Percentiles rank a stretch among this genome's conserved stretches.
These are phyloP conservation scores for Pseudogymnoascus sp. DNA, from an alignment of 2,329 filamentous ascomycete species.

Conservation along the genomic window DNA sequence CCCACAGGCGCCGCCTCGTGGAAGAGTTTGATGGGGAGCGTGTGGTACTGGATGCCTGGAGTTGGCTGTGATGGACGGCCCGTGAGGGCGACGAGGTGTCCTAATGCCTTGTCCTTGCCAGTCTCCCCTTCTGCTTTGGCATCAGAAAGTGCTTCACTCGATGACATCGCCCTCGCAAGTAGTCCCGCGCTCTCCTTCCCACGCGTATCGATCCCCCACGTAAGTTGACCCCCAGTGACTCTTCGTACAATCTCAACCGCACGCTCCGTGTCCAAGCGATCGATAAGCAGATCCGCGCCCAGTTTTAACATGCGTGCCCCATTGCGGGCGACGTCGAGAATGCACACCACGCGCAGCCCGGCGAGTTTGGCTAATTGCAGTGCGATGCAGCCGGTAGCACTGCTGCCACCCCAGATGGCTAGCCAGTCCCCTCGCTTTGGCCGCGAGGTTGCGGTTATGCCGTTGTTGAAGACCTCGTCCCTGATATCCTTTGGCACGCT, in stretches of 20 bases:
- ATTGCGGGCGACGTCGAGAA: slow-evolving; percentile 61
- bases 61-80: neutral
- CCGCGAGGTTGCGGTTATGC: slow-evolving; percentile 42
- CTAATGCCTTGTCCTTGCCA: neutral
- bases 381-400: slow-evolving; percentile 58
- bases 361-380: slow-evolving; percentile 61
- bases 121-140: too few relatives aligned
- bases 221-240: slow-evolving; percentile 48
- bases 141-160: neutral
- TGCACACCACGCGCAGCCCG: slow-evolving; percentile 55
- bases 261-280: slow-evolving; percentile 57
- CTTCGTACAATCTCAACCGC: slow-evolving; percentile 56
- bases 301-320: slow-evolving; percentile 47
- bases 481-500: slow-evolving; percentile 52
- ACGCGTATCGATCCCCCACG: slow-evolving; percentile 62
- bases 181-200: slow-evolving; percentile 55
- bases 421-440: slow-evolving; percentile 59
- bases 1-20: slow-evolving; percentile 60
- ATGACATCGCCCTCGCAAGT: slow-evolving; percentile 31
- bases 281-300: slow-evolving; percentile 56
- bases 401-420: slow-evolving; percentile 64
- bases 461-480: slow-evolving; percentile 50
- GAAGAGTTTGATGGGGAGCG: slow-evolving; percentile 68
- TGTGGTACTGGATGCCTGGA: slow-evolving; percentile 33
- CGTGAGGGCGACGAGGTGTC: slow-evolving; percentile 14